Evolutionary conservation across 345 rosid species (phyloP), one percentile per base, ranked within the genome.

Genomic region (Excoecaria agallocha): DNA sequence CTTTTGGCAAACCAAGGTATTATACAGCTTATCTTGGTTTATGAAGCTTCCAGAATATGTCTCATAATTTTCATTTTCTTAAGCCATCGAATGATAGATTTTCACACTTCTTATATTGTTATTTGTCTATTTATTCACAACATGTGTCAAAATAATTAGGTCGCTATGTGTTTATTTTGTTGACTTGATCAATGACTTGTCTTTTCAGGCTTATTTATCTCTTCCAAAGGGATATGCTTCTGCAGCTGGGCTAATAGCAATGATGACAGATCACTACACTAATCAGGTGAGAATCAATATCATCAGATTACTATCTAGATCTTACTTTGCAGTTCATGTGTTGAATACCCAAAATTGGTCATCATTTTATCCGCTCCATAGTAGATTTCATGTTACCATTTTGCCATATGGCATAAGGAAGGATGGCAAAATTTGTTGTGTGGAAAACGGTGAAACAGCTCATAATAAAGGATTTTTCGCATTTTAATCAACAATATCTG

Each of bases 201-300:
- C n/a, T 79, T 77, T 80, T 83, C 87, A 91, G 97, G 97, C 97
- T 52, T 91, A 91, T 82, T 85, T 91, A 83, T 89, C 93, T 83
- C 97, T 91, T 82, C 93, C 94, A 39, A 91, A 87, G 75, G 97
- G 97, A 74, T 88, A 89, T 80, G 92, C 94, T 76, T 91, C 97
- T 56, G 89, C 86, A 73, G 89, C 90, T 81, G 97, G 97, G 72
- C 86, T 91, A 45, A 87, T 77, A 78, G 97, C 97, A 12, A 89
- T 91, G 97, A 91, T 89, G 97, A 91, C 94, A 3, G 97, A 89
- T 84, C 92, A 91, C 81, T 91, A 91, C 77, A 80, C 85, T 77
- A 83, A 84, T 77, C 73, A 88, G 91, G 97, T 91, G 78, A 80
- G 86, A 41, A 69, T 75, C 41, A 16, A 8, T 68, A 70, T 37